Conservation (phyloP, 2,329 filamentous ascomycete species). For the Ophiostoma tasmaniense region DNA sequence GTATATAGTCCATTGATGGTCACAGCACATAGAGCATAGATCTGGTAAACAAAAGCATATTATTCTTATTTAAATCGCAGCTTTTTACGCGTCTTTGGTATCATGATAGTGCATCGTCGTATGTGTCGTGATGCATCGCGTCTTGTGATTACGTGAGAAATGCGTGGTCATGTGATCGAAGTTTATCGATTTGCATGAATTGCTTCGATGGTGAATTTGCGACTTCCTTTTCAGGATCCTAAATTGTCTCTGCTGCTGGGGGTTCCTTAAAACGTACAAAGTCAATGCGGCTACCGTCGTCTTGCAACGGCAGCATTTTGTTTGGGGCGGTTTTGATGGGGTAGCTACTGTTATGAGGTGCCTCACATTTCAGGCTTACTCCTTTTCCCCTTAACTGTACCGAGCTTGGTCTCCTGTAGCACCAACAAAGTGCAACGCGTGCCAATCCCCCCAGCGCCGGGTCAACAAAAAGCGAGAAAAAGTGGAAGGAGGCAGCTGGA, state of each 20-base stretch:
- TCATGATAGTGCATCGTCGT: neutral
- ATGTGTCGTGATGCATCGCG: neutral
- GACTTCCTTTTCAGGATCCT: neutral
- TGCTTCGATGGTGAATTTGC: neutral
- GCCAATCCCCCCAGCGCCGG: constrained; percentile 7
- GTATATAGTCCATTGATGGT: neutral
- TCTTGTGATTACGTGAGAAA: neutral
- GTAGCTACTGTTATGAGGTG: neutral
- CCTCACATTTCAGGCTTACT: constrained; percentile 14
- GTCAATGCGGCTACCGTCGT: neutral
- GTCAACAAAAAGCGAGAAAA: constrained; percentile 16
- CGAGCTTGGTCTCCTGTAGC: neutral
- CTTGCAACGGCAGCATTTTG: neutral
- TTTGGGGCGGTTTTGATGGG: neutral
- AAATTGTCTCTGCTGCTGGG: neutral
- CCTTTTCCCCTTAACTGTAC: neutral
- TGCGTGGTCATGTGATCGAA: neutral
- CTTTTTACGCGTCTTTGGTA: neutral
- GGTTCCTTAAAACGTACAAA: neutral
- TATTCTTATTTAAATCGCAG: neutral
- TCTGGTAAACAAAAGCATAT: neutral
- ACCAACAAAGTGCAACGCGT: neutral
- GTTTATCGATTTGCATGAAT: neutral
- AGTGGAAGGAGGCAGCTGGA: neutral
- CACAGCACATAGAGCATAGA: neutral